Evolutionary conservation across 208 protist genomes (phyloP), one percentile per base, ranked within the genome.

Genomic region (Polymyxa betae): DNA sequence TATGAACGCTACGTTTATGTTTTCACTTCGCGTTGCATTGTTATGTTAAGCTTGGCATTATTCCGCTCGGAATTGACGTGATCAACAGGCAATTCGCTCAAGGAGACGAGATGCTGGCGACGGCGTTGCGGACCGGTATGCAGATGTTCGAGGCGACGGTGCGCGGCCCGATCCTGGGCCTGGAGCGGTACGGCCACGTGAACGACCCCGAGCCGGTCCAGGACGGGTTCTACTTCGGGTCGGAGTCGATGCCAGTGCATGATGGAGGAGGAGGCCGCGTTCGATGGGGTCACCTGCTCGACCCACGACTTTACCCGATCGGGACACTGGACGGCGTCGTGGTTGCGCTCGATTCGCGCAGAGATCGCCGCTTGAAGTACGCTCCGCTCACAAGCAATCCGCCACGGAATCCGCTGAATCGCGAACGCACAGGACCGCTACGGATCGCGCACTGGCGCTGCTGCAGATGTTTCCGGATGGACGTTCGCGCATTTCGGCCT

Each of bases 181-280:
- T 82, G 72, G 16, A 82, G n/a, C 35, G 12, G 5, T n/a, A 16
- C 72, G 72, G 72, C 35, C 35, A 82, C n/a, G 16, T 82, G 72
- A 82, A 82, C 72, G 16, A 43, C 16, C 12, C n/a, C 72, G 72
- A 82, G 5, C n/a, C 35, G 16, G 72, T 82, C n/a, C 35, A 45
- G 35, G 72, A 82, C 72, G 72, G 72, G 72, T 82, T 82, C 72
- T 82, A 82, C n/a, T 82, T 82, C 72, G 5, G 16, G 72, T 82
- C 72, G 72, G 72, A 82, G 35, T 5, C 35, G 16, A n/a, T 82
- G 16, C 72, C 72, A 5, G 72, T 82, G 5, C 40, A 12, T 12
- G 54, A 16, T 16, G 72, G n/a, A 5, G 12, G 16, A 5, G n/a
- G 16, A 5, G n/a, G 12, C 35, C 5, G 16, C 72, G 16, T 43